Evolutionary conservation across 495 filamentous ascomycete genomes (phyloP).

Genomic region (Amorphotheca resinae): DNA sequence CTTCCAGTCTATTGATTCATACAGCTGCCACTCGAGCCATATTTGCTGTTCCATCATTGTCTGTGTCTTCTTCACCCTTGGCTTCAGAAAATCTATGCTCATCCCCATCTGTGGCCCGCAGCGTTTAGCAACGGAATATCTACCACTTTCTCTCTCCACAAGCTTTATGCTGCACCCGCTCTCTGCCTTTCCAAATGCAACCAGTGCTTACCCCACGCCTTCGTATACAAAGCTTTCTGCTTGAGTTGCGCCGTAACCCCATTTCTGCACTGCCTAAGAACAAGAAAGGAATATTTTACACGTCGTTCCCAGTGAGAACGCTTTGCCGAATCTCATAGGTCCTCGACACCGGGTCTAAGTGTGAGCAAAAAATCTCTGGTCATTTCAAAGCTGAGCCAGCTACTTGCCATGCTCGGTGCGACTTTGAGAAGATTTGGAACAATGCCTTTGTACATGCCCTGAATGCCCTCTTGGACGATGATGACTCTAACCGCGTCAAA

Average conservation of each 20-base stretch:
- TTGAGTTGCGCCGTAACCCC: slow-evolving; percentile 1
- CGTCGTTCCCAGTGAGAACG: not conserved
- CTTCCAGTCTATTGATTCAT: too few species aligned
- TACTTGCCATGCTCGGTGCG: slow-evolving; percentile 95
- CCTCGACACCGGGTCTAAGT: slow-evolving; percentile 28
- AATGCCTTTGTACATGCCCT: slow-evolving; percentile 25
- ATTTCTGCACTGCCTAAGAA: not conserved
- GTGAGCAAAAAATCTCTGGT: slow-evolving; percentile 72
- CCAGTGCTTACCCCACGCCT: slow-evolving; percentile 4
- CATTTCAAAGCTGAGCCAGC: slow-evolving; percentile 93
- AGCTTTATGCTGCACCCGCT: slow-evolving; percentile 17
- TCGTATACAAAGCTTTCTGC: slow-evolving; percentile 21
- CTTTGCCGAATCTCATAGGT: too few species aligned
- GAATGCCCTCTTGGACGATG: slow-evolving; percentile 60
- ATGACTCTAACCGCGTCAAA: slow-evolving; percentile 75
- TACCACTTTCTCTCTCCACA: slow-evolving; percentile 13
- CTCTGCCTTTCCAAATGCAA: slow-evolving; percentile 16
- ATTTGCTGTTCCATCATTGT: too few species aligned
- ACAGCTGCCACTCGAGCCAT: too few species aligned
- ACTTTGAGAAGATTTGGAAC: slow-evolving; percentile 93
- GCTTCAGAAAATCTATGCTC: slow-evolving; percentile 1
- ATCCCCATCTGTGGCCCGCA: not conserved
- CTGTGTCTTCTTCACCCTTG: too few species aligned
- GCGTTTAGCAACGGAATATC: not conserved
- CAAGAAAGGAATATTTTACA: not conserved